Evolutionary conservation across 495 filamentous ascomycete species (phyloP), one percentile per base, ranked within the genome.

Genomic region (Cryomyces antarcticus): DNA sequence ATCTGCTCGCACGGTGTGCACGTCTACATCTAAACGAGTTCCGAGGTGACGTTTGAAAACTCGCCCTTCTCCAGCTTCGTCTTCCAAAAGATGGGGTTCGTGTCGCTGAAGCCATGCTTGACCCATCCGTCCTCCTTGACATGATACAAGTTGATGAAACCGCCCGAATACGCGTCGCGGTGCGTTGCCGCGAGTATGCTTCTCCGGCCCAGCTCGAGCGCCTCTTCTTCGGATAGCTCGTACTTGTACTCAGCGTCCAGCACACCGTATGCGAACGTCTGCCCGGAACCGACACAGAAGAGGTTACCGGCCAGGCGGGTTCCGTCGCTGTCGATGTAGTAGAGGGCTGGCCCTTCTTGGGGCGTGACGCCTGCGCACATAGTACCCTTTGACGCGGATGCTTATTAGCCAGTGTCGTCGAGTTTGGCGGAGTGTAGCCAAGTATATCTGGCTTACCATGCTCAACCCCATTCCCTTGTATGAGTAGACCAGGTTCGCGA

Each of bases 71-170:
- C 81, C 54, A 96, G 62, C 77, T 96, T 97, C 36, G 83, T 93
- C 73, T 92, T 81, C 89, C 92, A 96, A 76, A 96, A 96, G 53
- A 95, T 85, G 46, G 52, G 57, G 53, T 53, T 58, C 41, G 56
- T 58, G 40, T 62, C 65, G 57, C 67, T 81, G 69, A 97, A 97
- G 39, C 89, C 89, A 56, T 95, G 88, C 70, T 93, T 93, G 48
- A 88, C 85, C 89, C 89, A 97, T 46, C 89, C 89, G 47, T 82
- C 77, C 64, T 96, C 87, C 76, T 94, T 95, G 55, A 97, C 84
- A 56, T 96, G 92, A 60, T 97, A 97, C 55, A 93, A 53, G 66
- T 97, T 97, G 70, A 97, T 95, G 68, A 77, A 95, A 45, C 89
- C 92, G 68, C 89, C 89, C 13, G 89, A 96, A 73, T 80, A 97